Evolutionary conservation across 257 asterid genomes (phyloP).

Genomic region (Plantago elongata): DNA sequence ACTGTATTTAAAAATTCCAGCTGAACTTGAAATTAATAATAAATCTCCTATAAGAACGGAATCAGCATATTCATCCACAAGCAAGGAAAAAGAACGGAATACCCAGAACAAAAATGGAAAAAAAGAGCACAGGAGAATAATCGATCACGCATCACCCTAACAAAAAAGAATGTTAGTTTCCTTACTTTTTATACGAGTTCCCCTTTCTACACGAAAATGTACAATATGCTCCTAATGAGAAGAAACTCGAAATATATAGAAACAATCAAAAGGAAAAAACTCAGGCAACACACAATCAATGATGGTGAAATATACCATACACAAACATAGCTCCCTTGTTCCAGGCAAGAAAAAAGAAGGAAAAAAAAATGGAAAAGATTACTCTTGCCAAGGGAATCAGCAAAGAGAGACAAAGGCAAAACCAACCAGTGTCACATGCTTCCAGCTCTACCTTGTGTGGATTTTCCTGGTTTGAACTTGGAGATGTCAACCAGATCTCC

Average conservation of each 20-base stretch:
- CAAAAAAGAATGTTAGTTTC: constrained; percentile 13
- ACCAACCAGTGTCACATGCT: constrained; percentile 35
- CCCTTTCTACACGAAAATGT: constrained; percentile 24
- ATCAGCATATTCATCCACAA: too few relatives aligned
- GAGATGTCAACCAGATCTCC: constrained; percentile 75
- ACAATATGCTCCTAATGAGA: constrained; percentile 13
- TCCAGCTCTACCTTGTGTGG: constrained; percentile 41
- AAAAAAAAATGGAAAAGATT: constrained; percentile 12
- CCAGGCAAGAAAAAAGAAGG: constrained; percentile 2
- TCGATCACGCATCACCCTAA: constrained; percentile 6
- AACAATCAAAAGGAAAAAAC: not conserved
- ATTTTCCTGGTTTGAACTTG: constrained; percentile 47
- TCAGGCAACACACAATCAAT: constrained; percentile 17
- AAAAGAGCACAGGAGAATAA: not conserved
- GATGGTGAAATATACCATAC: constrained; percentile 17
- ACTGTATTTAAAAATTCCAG: too few relatives aligned
- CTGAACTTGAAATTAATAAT: too few relatives aligned
- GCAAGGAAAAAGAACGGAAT: not conserved
- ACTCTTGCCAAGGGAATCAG: not conserved
- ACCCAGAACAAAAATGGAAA: not conserved
- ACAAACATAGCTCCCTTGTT: constrained; percentile 12
- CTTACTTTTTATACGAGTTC: constrained; percentile 16
- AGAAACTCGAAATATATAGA: constrained; percentile 6
- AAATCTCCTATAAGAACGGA: too few relatives aligned
- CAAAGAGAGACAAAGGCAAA: constrained; percentile 1